Evolutionary conservation across 768 basidiomycete genomes (phyloP).

Genomic region (Suillus ampliporus): DNA sequence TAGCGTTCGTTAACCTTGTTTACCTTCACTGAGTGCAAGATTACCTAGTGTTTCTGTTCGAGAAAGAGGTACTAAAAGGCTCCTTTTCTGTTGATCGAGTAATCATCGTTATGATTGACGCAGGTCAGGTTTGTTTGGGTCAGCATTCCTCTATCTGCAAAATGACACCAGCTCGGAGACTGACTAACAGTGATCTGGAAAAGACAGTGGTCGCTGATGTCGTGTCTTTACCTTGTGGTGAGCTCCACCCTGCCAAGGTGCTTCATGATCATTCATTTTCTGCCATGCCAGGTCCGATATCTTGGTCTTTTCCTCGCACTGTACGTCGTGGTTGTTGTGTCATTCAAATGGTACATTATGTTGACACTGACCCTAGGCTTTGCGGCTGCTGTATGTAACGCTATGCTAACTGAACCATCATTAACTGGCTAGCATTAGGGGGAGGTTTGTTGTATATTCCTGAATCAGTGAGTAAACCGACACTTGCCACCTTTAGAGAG

Average conservation of each 20-base stretch:
- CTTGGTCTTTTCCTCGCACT: not conserved
- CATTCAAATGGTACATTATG: not conserved
- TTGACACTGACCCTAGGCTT: not conserved
- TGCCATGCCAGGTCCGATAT: not conserved
- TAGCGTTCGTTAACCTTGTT: not conserved
- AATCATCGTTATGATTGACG: not conserved
- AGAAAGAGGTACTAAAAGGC: not conserved
- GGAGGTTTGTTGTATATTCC: not conserved
- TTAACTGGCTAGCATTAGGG: not conserved
- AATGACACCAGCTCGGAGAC: not conserved
- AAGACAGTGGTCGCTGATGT: not conserved
- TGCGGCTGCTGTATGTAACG: not conserved
- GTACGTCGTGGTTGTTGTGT: not conserved
- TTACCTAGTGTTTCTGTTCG: not conserved
- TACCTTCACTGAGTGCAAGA: not conserved
- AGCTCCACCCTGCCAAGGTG: not conserved
- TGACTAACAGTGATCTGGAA: not conserved
- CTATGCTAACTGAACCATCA: not conserved
- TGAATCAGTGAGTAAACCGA: not conserved
- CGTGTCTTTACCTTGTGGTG: not conserved
- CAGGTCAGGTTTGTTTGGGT: slow-evolving; percentile 1
- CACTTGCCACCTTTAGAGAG: not conserved
- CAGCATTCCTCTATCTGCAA: not conserved
- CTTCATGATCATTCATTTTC: not conserved
- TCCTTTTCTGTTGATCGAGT: not conserved